Evolutionary conservation across 495 filamentous ascomycete species (phyloP).

Genomic region (Penicillium steckii): DNA sequence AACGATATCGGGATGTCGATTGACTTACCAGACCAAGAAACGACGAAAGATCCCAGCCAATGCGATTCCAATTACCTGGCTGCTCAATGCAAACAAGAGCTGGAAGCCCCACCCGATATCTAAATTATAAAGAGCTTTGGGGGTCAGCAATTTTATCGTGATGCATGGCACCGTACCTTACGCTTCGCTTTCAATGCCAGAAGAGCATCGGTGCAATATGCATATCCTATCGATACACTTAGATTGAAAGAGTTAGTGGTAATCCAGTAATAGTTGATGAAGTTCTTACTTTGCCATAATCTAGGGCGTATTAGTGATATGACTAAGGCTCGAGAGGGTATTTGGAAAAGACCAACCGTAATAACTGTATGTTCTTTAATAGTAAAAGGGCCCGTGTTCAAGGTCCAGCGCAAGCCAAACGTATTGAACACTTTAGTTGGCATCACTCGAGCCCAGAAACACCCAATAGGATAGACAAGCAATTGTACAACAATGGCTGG

Average conservation of each 20-base stretch:
- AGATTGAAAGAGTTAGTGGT: background rate
- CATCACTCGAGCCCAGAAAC: slow-evolving; percentile 44
- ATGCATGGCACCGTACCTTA: slow-evolving; percentile 52
- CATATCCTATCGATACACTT: slow-evolving; percentile 23
- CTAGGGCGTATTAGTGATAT: background rate
- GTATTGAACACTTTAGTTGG: slow-evolving; percentile 48
- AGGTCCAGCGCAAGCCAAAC: slow-evolving; percentile 51
- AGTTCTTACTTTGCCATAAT: slow-evolving; percentile 22
- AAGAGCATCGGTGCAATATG: slow-evolving; percentile 25
- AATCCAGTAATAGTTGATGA: slow-evolving; percentile 13
- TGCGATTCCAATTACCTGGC: slow-evolving; percentile 63
- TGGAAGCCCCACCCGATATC: slow-evolving; percentile 61
- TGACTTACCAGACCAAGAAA: slow-evolving; percentile 52
- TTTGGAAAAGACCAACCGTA: slow-evolving; percentile 36
- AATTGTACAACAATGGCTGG: slow-evolving; percentile 61
- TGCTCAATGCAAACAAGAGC: slow-evolving; percentile 58
- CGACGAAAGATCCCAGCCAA: slow-evolving; percentile 62
- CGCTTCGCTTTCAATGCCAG: slow-evolving; percentile 19
- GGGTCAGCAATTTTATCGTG: slow-evolving; percentile 14
- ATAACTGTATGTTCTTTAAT: slow-evolving; percentile 69
- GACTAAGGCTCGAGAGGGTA: background rate
- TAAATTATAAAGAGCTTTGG: slow-evolving; percentile 53
- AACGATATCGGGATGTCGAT: background rate
- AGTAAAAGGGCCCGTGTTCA: slow-evolving; percentile 67
- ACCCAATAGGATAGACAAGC: slow-evolving; percentile 61